Percentiles rank a stretch among this genome's conserved stretches.
These are phyloP conservation scores for Boletus barrowsii DNA, from an alignment of 768 basidiomycete genomes.

Conservation along the genomic window DNA sequence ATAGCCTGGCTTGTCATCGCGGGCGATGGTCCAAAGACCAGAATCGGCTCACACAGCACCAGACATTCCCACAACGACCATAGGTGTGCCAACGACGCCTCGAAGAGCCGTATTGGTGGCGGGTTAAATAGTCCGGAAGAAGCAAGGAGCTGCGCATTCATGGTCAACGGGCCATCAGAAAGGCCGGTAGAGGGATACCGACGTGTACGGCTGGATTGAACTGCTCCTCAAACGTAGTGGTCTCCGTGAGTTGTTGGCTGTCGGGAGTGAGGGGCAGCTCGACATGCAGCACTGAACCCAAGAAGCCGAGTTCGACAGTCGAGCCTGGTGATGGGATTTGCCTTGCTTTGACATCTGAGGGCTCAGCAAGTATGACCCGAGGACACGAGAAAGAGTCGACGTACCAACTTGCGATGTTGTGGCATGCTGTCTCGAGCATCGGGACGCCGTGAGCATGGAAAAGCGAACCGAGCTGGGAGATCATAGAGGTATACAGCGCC, in stretches of 20 bases:
- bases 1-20: conserved; percentile 82
- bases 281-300: conserved; percentile 71
- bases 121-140: conserved; percentile 57
- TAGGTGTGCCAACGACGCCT: conserved; percentile 60
- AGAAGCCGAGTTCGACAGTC: conserved; percentile 75
- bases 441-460: conserved; percentile 70
- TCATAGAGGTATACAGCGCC: conserved; percentile 71
- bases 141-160: conserved; percentile 58
- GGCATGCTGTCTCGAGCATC: conserved; percentile 83
- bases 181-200: not conserved
- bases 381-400: conserved; percentile 20
- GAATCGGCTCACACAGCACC: conserved; percentile 83
- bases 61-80: conserved; percentile 96
- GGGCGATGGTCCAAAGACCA: conserved; percentile 79
- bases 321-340: conserved; percentile 63
- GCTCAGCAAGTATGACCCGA: conserved; percentile 7
- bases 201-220: conserved; percentile 56
- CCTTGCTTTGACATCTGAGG: conserved; percentile 59
- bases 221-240: conserved; percentile 46
- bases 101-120: conserved; percentile 58
- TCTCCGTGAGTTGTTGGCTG: conserved; percentile 68
- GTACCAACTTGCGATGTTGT: conserved; percentile 84
- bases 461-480: conserved; percentile 67
- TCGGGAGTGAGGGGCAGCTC: conserved; percentile 68
- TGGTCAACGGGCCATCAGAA: not conserved